Percentiles rank a stretch among this genome's conserved stretches.
Evolutionary conservation across 176 grass and related monocot species (phyloP).

Genomic region (Tillandsia leiboldiana): DNA sequence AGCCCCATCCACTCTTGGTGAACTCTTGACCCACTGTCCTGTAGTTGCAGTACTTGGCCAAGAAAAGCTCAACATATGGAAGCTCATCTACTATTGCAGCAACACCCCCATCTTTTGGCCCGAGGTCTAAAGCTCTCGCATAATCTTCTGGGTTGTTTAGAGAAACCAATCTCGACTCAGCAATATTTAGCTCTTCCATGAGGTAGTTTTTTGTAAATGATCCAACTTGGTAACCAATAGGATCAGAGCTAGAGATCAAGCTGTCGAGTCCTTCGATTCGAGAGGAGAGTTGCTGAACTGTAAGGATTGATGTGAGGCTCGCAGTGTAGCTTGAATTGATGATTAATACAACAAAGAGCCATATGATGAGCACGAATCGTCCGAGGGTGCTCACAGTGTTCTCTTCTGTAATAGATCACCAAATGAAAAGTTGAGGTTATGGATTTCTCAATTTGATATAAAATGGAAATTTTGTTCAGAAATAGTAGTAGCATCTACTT

Average conservation of each 20-base stretch:
- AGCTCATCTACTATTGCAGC: constrained; percentile 86
- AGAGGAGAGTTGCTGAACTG: constrained; percentile 81
- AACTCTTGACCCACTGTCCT: constrained; percentile 69
- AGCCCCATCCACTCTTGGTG: constrained; percentile 99
- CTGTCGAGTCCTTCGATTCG: constrained; percentile 69
- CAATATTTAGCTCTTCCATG: constrained; percentile 65
- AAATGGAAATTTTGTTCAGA: neutral
- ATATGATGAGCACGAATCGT: constrained; percentile 67
- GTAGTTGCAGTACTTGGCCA: constrained; percentile 78
- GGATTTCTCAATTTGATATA: neutral
- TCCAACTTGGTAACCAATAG: constrained; percentile 73
- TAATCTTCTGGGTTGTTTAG: constrained; percentile 36
- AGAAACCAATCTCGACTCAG: constrained; percentile 40
- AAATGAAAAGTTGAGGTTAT: neutral
- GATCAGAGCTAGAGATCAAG: constrained; percentile 45
- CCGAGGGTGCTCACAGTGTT: constrained; percentile 86
- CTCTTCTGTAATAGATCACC: constrained; percentile 47
- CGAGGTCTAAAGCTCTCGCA: constrained; percentile 54
- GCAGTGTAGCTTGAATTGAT: constrained; percentile 95
- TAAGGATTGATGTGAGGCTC: constrained; percentile 88
- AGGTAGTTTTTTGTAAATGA: constrained; percentile 80
- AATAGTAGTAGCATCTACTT: constrained; percentile 25
- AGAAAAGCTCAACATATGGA: constrained; percentile 75
- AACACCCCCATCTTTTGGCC: constrained; percentile 60
- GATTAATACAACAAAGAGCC: constrained; percentile 92